A percentile compares a stretch with the other conserved stretches of the same genome.
Conservation (phyloP, 1,284 basidiomycete genomes). For the Phellopilus nigrolimitatus region DNA sequence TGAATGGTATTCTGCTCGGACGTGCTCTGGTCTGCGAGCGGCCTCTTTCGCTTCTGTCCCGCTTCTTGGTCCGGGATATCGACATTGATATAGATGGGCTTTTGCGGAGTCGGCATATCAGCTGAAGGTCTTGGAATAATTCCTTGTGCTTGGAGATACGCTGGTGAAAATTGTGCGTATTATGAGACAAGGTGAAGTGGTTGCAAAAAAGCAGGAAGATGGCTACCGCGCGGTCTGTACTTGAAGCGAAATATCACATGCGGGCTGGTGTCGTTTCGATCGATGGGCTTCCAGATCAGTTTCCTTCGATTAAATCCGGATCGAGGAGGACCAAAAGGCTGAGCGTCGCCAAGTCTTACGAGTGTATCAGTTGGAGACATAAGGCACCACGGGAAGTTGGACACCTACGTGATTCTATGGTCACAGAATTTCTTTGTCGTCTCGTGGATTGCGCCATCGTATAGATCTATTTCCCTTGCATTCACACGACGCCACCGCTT, state of each 20-base stretch:
- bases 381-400: background rate
- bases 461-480: background rate
- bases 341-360: constrained; percentile 4
- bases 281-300: background rate
- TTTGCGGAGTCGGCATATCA: background rate
- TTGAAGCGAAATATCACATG: constrained; percentile 2
- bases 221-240: background rate
- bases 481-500: background rate
- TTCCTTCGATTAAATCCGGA: background rate
- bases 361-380: background rate
- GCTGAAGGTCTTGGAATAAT: background rate
- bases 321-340: background rate
- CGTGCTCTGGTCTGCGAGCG: background rate
- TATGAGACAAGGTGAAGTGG: background rate
- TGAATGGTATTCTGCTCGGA: constrained; percentile 5
- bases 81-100: background rate
- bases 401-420: constrained; percentile 6
- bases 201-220: background rate
- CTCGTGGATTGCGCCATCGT: constrained; percentile 2
- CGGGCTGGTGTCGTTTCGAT: background rate
- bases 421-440: constrained; percentile 4
- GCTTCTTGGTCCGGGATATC: background rate
- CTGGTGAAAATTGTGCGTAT: background rate
- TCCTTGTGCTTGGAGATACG: constrained; percentile 6
- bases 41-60: background rate